Conservation (phyloP, 2,329 filamentous ascomycete species). For the Nemania bipapillata region DNA sequence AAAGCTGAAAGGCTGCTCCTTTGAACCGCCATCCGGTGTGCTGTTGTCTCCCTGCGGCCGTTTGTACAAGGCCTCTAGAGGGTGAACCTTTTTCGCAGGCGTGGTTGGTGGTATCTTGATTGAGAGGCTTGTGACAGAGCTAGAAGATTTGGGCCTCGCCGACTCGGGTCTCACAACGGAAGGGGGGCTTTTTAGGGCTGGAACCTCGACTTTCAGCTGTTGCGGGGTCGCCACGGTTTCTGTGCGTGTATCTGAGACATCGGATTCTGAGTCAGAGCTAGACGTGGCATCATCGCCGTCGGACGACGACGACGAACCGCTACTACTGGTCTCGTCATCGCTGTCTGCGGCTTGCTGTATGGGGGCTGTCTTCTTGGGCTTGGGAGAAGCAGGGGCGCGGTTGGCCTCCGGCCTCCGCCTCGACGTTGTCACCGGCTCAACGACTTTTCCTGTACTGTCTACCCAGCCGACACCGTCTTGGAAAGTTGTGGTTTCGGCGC, state of each 20-base stretch:
- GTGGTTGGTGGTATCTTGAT: constrained; percentile 66
- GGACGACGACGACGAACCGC: constrained; percentile 50
- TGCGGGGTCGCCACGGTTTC: constrained; percentile 34
- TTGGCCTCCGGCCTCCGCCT: constrained; percentile 50
- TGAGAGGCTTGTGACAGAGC: constrained; percentile 62
- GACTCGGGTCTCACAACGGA: constrained; percentile 48
- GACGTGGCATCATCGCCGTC: constrained; percentile 46
- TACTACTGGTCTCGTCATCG: constrained; percentile 56
- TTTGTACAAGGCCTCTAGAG: constrained; percentile 93
- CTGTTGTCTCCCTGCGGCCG: constrained; percentile 62
- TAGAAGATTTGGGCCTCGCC: constrained; percentile 61
- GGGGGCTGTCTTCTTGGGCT: constrained; percentile 30
- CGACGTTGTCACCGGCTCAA: constrained; percentile 69
- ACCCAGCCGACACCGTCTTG: constrained; percentile 91
- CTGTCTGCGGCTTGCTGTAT: constrained; percentile 36
- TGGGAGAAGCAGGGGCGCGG: constrained; percentile 42
- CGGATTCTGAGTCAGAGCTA: constrained; percentile 42
- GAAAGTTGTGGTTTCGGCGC: constrained; percentile 68
- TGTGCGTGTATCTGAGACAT: constrained; percentile 44
- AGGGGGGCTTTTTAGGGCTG: constrained; percentile 34
- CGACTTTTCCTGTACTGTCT: constrained; percentile 77
- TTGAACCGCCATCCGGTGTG: constrained; percentile 52
- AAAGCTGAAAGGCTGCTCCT: constrained; percentile 78
- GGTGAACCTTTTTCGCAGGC: constrained; percentile 71
- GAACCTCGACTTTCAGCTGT: constrained; percentile 41